Evolutionary conservation across 2,329 filamentous ascomycete genomes (phyloP).

Genomic region (Corinectria fuckeliana): DNA sequence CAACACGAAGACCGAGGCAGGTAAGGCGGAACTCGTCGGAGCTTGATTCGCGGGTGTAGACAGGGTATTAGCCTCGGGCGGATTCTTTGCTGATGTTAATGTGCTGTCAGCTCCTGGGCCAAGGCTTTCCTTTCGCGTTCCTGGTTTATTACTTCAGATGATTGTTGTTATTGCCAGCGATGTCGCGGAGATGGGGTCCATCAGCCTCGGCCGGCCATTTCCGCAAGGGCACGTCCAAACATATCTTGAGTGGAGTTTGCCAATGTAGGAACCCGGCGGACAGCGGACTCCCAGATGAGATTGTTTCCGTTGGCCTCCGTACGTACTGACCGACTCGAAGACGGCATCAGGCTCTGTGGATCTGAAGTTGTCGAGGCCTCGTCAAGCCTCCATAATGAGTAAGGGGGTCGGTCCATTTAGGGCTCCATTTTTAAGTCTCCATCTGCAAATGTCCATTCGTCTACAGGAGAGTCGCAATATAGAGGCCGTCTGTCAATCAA

Average conservation of each 20-base stretch:
- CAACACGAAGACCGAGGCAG: neutral
- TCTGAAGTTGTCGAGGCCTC: neutral
- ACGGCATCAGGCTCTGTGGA: neutral
- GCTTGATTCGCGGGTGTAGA: neutral
- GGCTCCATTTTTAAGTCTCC: neutral
- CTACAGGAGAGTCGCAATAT: too few relatives aligned
- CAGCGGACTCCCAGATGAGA: constrained; percentile 1
- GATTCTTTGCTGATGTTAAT: neutral
- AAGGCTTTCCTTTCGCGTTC: neutral
- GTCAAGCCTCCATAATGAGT: neutral
- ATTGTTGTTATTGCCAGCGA: neutral
- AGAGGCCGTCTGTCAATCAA: neutral
- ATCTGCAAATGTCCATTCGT: neutral
- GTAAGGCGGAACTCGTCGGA: neutral
- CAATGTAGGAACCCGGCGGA: constrained; percentile 20
- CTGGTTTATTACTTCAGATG: neutral
- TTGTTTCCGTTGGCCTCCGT: constrained; percentile 21
- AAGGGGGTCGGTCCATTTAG: neutral
- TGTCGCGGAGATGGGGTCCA: neutral
- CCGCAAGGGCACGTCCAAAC: constrained; percentile 2
- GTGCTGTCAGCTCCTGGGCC: too few relatives aligned
- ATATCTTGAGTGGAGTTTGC: constrained; percentile 8
- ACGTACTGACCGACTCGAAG: neutral
- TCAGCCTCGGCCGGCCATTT: constrained; percentile 2
- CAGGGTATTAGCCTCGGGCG: neutral